These are phyloP conservation scores for Coniophora puteana DNA, from an alignment of 1,284 basidiomycete species.

Conservation along the genomic window DNA sequence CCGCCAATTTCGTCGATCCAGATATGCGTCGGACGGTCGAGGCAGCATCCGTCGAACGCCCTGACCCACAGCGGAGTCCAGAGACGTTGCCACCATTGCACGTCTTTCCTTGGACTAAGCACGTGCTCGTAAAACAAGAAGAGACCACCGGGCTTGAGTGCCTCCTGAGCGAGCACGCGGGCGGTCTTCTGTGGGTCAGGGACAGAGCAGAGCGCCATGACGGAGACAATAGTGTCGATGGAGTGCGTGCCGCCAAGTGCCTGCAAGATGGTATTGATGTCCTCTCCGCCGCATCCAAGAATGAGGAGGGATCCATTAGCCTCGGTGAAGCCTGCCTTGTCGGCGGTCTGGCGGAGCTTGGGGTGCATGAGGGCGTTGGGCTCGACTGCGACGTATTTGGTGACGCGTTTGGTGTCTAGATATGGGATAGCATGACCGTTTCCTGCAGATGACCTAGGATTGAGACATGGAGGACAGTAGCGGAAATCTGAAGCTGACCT, in stretches of 20 bases:
- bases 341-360: slow-evolving; percentile 45
- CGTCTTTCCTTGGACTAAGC: slow-evolving; percentile 40
- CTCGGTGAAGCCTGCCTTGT: slow-evolving; percentile 50
- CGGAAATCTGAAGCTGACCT: slow-evolving; percentile 28
- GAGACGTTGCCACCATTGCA: slow-evolving; percentile 63
- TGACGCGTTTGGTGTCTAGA: slow-evolving; percentile 49
- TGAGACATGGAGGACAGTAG: neutral
- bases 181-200: slow-evolving; percentile 46
- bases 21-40: slow-evolving; percentile 55
- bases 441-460: slow-evolving; percentile 36
- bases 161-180: slow-evolving; percentile 36
- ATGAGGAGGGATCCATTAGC: slow-evolving; percentile 36
- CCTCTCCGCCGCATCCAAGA: slow-evolving; percentile 56
- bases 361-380: slow-evolving; percentile 63
- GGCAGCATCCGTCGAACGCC: slow-evolving; percentile 54
- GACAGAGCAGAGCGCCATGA: slow-evolving; percentile 60
- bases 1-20: slow-evolving; percentile 42
- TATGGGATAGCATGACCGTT: slow-evolving; percentile 60
- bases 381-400: slow-evolving; percentile 65
- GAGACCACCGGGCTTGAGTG: slow-evolving; percentile 54
- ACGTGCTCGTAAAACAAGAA: slow-evolving; percentile 68
- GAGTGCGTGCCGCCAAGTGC: slow-evolving; percentile 33
- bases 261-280: slow-evolving; percentile 41
- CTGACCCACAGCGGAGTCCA: slow-evolving; percentile 65
- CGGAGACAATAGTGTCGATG: slow-evolving; percentile 55